phyloP scores from a whole-genome alignment of 164 flowering plant genomes.

The Nymphaea colorata region DNA sequence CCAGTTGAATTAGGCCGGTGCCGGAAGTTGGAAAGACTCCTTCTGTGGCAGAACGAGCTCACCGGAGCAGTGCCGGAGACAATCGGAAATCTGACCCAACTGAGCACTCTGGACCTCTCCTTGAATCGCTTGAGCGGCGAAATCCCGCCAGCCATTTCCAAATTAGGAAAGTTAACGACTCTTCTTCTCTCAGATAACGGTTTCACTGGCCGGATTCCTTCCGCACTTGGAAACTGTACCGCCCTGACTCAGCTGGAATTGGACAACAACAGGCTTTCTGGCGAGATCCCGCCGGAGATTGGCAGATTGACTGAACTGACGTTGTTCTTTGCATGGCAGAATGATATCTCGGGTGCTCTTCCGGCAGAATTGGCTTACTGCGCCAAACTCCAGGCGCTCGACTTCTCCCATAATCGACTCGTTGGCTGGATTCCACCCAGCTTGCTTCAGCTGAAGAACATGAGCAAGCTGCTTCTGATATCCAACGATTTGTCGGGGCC shows the following conservation, averaged over 20 bases:
- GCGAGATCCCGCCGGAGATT: conserved; percentile 35
- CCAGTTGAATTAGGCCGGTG: conserved; percentile 28
- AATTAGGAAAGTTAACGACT: conserved; percentile 28
- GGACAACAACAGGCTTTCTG: conserved; percentile 40
- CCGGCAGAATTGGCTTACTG: conserved; percentile 36
- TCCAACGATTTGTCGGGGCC: conserved; percentile 42
- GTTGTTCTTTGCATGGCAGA: conserved; percentile 58
- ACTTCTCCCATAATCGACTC: conserved; percentile 45
- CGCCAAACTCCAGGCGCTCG: conserved; percentile 35
- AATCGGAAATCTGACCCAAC: conserved; percentile 26
- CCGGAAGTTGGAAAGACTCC: conserved; percentile 28
- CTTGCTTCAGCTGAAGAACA: conserved; percentile 36
- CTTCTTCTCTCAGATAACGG: conserved; percentile 36
- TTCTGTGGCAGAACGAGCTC: conserved; percentile 45
- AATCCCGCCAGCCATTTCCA: conserved; percentile 23
- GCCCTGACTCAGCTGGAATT: conserved; percentile 39
- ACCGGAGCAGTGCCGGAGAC: conserved; percentile 30
- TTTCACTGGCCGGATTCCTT: conserved; percentile 36
- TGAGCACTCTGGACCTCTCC: conserved; percentile 41
- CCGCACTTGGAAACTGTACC: conserved; percentile 26
- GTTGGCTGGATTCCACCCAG: conserved; percentile 36
- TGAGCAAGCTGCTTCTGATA: conserved; percentile 35
- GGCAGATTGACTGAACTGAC: conserved; percentile 36
- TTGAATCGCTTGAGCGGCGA: conserved; percentile 36
- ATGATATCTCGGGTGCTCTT: conserved; percentile 40